Conservation (phyloP, 1,139 yeast genomes). For the Debaryomyces psychrophilus region DNA sequence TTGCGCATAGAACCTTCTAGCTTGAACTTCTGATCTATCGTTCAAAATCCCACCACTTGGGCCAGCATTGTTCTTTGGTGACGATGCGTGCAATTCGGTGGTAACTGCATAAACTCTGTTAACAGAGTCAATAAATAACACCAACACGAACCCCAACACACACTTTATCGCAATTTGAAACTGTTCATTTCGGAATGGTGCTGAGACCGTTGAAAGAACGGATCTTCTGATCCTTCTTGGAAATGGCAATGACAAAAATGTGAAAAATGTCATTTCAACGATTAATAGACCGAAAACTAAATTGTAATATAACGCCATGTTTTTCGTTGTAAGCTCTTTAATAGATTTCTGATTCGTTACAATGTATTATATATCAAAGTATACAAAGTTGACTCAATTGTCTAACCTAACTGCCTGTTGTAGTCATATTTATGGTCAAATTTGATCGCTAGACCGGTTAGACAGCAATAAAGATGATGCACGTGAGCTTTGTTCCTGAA, state of each 20-base stretch:
- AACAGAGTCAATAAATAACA: conserved; percentile 85
- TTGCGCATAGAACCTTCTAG: conserved; percentile 93
- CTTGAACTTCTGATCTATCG: conserved; percentile 80
- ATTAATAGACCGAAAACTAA: conserved; percentile 76
- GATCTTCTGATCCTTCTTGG: conserved; percentile 77
- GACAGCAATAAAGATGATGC: conserved; percentile 2
- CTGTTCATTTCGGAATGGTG: conserved; percentile 71
- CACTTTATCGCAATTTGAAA: conserved; percentile 81
- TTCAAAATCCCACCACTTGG: conserved; percentile 32
- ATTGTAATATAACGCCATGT: conserved; percentile 75
- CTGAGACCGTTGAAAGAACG: conserved; percentile 62
- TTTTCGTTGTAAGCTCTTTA: conserved; percentile 10
- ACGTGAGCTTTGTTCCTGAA: conserved; percentile 4
- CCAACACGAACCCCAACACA: conserved; percentile 78
- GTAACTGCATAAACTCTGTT: conserved; percentile 79
- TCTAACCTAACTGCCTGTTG: background rate
- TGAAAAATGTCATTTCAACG: conserved; percentile 79
- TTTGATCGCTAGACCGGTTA: conserved; percentile 3
- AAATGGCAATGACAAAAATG: conserved; percentile 80
- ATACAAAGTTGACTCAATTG: background rate
- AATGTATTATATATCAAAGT: background rate
- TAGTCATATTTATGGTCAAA: background rate
- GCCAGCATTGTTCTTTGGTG: conserved; percentile 23
- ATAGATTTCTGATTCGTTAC: background rate
- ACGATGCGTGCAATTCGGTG: conserved; percentile 52